A percentile compares a stretch with the other conserved stretches of the same genome.
These are phyloP conservation scores for Saxophila tyrrhenica DNA, from an alignment of 495 filamentous ascomycete genomes.

Conservation along the genomic window DNA sequence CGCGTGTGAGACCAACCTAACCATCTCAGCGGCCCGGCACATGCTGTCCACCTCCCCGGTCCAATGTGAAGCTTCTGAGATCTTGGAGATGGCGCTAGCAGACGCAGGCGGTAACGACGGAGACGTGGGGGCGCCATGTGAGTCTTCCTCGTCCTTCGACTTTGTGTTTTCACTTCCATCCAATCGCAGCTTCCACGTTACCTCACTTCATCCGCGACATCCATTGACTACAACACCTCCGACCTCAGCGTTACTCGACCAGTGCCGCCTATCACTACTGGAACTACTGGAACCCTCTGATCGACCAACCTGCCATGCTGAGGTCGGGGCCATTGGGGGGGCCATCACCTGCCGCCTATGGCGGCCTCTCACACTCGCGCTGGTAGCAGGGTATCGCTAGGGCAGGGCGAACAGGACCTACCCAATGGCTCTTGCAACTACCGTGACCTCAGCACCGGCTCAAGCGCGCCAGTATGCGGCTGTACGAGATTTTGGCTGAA, in stretches of 20 bases:
- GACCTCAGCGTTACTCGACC: background rate
- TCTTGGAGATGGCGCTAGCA: too few species aligned
- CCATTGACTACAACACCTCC: background rate
- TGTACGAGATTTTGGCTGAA: constrained; percentile 56
- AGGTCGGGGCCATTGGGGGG: constrained; percentile 10
- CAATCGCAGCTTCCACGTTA: background rate
- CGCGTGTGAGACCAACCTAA: too few species aligned
- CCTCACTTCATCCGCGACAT: background rate
- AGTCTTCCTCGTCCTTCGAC: too few species aligned
- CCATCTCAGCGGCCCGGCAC: too few species aligned
- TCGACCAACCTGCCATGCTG: constrained; percentile 17
- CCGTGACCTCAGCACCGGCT: constrained; percentile 39
- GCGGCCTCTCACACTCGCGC: constrained; percentile 8
- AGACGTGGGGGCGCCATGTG: too few species aligned
- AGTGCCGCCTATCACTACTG: background rate
- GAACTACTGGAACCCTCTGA: too few species aligned
- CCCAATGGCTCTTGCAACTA: constrained; percentile 50
- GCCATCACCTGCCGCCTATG: constrained; percentile 20
- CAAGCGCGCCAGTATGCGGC: constrained; percentile 42
- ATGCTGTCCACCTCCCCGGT: too few species aligned
- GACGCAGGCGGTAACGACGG: too few species aligned
- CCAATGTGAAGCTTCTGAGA: too few species aligned
- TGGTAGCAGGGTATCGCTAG: constrained; percentile 6
- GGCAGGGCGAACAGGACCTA: constrained; percentile 3
- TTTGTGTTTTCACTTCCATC: too few species aligned